These are phyloP conservation scores for Chaetomium sp. DNA, from an alignment of 2,329 filamentous ascomycete species.

Conservation along the genomic window DNA sequence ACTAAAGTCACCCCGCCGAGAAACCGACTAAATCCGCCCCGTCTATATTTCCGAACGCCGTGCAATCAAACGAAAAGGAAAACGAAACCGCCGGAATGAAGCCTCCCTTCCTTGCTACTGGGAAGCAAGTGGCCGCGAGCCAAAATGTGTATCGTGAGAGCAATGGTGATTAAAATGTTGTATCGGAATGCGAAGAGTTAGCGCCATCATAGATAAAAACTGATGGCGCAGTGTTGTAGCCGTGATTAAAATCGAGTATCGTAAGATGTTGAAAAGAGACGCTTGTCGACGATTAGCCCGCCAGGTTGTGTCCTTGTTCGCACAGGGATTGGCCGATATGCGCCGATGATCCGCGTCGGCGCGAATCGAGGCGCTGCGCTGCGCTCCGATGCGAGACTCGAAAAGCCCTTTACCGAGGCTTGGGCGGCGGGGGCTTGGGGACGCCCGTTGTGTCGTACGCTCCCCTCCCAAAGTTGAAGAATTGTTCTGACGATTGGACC, in stretches of 20 bases:
- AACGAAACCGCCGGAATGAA: conserved; percentile 30
- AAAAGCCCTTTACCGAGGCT: conserved; percentile 38
- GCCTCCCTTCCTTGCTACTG: conserved; percentile 34
- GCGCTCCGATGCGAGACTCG: conserved; percentile 7
- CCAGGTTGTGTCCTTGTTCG: conserved; percentile 16
- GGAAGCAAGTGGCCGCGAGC: conserved; percentile 40
- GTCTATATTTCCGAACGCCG: conserved; percentile 36
- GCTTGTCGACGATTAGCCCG: neutral
- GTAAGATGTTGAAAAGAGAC: conserved; percentile 8
- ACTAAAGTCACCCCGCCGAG: conserved; percentile 21
- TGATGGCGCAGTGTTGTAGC: conserved; percentile 26
- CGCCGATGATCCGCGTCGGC: conserved; percentile 23
- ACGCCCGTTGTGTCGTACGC: conserved; percentile 45
- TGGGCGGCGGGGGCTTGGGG: conserved; percentile 43
- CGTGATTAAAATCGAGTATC: conserved; percentile 34
- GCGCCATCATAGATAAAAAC: conserved; percentile 5
- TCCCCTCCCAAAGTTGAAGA: conserved; percentile 42
- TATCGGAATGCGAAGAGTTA: conserved; percentile 36
- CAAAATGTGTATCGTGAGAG: conserved; percentile 37
- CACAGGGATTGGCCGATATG: conserved; percentile 18
- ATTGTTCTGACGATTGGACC: conserved; percentile 37
- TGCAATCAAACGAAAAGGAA: conserved; percentile 27
- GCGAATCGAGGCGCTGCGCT: conserved; percentile 27
- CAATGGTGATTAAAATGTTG: conserved; percentile 42
- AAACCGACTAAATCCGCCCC: conserved; percentile 20